Conservation (phyloP, 345 rosid genomes). For the Populus euphratica region DNA sequence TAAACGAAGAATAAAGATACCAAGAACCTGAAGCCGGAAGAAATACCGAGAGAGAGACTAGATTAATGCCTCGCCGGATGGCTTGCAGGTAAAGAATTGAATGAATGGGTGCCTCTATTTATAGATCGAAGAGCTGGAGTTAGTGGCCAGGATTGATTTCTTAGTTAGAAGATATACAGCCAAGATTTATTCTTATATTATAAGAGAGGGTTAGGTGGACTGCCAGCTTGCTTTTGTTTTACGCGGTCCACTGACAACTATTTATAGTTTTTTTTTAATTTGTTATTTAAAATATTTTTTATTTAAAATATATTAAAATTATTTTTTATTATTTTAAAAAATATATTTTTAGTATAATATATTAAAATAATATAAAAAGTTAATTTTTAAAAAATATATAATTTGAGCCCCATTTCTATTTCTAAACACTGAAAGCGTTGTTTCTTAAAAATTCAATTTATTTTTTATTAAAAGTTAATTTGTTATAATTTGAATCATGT, state of each 20-base stretch:
- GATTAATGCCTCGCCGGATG: background rate
- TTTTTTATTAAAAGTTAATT: no score
- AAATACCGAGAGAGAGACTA: background rate
- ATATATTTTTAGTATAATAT: no score
- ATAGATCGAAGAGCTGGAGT: background rate
- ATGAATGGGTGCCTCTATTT: background rate
- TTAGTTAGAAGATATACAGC: background rate
- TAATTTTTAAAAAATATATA: no score
- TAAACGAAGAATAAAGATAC: background rate
- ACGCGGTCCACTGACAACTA: background rate
- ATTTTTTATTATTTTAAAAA: no score
- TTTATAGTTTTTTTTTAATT: no score
- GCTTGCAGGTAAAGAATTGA: background rate
- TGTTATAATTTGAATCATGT: no score
- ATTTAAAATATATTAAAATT: no score
- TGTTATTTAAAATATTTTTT: no score
- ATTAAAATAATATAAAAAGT: no score
- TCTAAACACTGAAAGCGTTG: no score
- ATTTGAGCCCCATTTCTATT: no score
- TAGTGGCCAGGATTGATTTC: background rate
- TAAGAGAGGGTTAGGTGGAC: background rate
- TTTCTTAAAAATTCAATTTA: no score
- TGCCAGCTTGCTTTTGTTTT: background rate
- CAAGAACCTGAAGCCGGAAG: background rate
- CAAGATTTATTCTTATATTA: background rate